Evolutionary conservation across 2,329 filamentous ascomycete species (phyloP), one percentile per base, ranked within the genome.

Genomic region (Aureobasidium sp.): DNA sequence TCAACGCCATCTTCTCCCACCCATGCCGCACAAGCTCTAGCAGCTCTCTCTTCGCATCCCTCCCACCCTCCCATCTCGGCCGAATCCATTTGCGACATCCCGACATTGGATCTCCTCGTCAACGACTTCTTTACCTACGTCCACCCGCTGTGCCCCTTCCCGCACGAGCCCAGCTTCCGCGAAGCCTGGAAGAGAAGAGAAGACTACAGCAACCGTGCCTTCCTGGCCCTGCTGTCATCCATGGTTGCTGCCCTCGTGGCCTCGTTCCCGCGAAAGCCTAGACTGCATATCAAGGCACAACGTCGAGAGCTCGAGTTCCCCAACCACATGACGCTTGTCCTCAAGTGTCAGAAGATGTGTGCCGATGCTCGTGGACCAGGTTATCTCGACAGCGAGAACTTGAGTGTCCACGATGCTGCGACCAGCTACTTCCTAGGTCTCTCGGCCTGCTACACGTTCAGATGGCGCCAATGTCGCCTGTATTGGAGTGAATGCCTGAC

Each of bases 41-140:
- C 79, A 31, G 75, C 78, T 50, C 75, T 81, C 42, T 74, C 77
- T 33, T 74, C 75, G 17, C 74, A 75, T 62, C 73, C 75, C 5
- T 73, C 78, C 21, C 64, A 66, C 19, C 59, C 59, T 45, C 53
- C 55, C 21, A 71, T 81, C 10, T 82, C 81, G 3, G 80, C 85
- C 50, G 88, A 92, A 69, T 78, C 82, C 1, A 90, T 92, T 63
- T 88, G 86, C 42, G 85, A 88, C 0, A 78, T 86, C 71, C 81
- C 83, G 8, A 83, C 86, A 11, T 75, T 92, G 57, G 81, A 87
- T 67, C 79, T 86, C 2, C 78, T 91, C 17, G 82, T 92, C 61
- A 86, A 91, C 70, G 88, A 92, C 74, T 92, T 89, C 78, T 92
- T 91, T 74, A 90, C 86, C 19, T 90, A 90, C 70, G 86, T 91